Evolutionary conservation across 805 yeast species (phyloP).

Genomic region (Lipomyces chichibuensis): DNA sequence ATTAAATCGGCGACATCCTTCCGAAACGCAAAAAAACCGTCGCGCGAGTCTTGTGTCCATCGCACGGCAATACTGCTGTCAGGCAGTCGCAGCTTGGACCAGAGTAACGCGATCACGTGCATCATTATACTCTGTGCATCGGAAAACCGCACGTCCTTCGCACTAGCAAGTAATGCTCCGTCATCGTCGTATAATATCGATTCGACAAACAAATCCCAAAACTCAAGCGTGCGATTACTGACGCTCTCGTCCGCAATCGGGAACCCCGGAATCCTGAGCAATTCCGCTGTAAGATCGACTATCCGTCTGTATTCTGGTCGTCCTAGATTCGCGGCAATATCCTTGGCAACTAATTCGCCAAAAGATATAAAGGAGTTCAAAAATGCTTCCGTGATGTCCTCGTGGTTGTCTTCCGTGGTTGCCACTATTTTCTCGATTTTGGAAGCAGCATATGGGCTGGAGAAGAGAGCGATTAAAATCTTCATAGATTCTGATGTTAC

Average conservation of each 20-base stretch:
- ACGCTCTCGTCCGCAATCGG: slow-evolving; percentile 29
- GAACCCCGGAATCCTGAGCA: slow-evolving; percentile 28
- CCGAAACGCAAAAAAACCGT: slow-evolving; percentile 70
- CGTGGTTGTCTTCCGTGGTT: slow-evolving; percentile 46
- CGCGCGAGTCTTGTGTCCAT: slow-evolving; percentile 46
- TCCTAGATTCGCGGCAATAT: slow-evolving; percentile 12
- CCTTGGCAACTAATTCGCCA: slow-evolving; percentile 29
- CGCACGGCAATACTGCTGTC: slow-evolving; percentile 11
- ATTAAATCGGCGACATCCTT: slow-evolving; percentile 76
- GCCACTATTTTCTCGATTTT: slow-evolving; percentile 44
- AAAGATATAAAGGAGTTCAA: slow-evolving; percentile 27
- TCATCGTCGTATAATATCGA: slow-evolving; percentile 23
- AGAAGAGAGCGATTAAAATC: slow-evolving; percentile 12
- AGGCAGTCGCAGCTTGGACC: slow-evolving; percentile 28
- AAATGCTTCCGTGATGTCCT: slow-evolving; percentile 35
- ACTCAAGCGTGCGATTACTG: slow-evolving; percentile 34
- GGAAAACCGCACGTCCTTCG: background rate
- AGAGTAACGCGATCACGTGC: slow-evolving; percentile 37
- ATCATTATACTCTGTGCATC: slow-evolving; percentile 20
- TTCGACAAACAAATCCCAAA: slow-evolving; percentile 35
- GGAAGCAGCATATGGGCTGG: slow-evolving; percentile 20
- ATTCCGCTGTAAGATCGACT: slow-evolving; percentile 17
- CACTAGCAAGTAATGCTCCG: background rate
- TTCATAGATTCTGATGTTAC: slow-evolving; percentile 11
- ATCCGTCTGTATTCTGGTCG: slow-evolving; percentile 10